Base-by-base conservation (phyloP, 176 grass and related monocot genomes). In the Elaeis guineensis region DNA sequence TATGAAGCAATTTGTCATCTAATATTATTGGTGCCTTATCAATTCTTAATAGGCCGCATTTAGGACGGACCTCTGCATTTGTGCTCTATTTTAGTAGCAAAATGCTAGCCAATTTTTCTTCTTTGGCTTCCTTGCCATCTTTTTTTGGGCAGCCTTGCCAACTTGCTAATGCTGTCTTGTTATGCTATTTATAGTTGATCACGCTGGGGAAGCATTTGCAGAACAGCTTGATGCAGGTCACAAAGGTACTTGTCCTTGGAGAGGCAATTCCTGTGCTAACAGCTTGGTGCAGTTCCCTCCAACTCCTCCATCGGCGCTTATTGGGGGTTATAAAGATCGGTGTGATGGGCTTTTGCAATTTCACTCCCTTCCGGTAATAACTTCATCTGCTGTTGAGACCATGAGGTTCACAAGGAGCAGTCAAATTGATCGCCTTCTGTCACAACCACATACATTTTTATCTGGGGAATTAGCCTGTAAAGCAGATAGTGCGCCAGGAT, bases 301-400 rank as follows among this genome's bases (percentile, higher is more conserved):
- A 30, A 88, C 87, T 58, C 59, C 51, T 14, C 76, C 83, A 71
- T 76, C 81, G 50, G 73, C 87, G 49, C 78, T 98, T 63, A 75
- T 98, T 65, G 93, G 87, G 53, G 87, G 87, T 55, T 98, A 83
- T 70, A 97, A 97, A 78, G 93, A 97, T 62, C 78, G 87, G 14
- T 92, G 81, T 28, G 93, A 97, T 82, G 84, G 84, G 19, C 87
- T 97, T 75, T 68, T 98, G 58, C 84, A 98, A 58, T 98, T 92
- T 73, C 25, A 65, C 17, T 82, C 78, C 17, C 87, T 97, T 76
- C 93, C 93, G 20, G 26, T 89, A 14, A 80, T 97, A 72, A 87
- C 84, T 70, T 61, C 76, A 55, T 91, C 84, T 73, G 87, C 93
- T 65, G 82, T 81, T 69, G 84, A 92, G 75, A 85, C 72, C 60